phyloP scores from a whole-genome alignment of 2,329 filamentous ascomycete species.

The Ceratocystis smalleyi region DNA sequence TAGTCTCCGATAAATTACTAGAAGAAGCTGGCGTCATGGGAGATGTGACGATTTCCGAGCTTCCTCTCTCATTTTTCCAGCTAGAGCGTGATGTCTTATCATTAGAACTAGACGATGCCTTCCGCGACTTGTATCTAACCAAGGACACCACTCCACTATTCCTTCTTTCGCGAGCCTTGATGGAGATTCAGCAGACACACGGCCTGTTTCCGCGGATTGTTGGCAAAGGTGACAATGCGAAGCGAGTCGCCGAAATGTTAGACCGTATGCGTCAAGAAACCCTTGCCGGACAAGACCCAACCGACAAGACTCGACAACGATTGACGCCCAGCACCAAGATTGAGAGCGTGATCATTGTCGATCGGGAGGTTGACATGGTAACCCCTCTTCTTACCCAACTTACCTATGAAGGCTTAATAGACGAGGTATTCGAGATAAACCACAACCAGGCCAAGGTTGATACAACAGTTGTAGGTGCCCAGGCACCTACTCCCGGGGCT shows the following conservation, averaged over 20 bases:
- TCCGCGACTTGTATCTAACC: constrained; percentile 71
- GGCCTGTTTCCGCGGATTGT: constrained; percentile 89
- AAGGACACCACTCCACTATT: constrained; percentile 89
- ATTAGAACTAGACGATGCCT: constrained; percentile 74
- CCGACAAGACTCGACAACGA: constrained; percentile 45
- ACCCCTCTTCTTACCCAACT: constrained; percentile 85
- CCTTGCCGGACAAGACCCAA: constrained; percentile 59
- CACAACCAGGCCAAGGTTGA: constrained; percentile 91
- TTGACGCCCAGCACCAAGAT: constrained; percentile 73
- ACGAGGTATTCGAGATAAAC: constrained; percentile 81
- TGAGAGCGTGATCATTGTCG: constrained; percentile 86
- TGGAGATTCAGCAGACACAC: constrained; percentile 82
- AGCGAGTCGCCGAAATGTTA: constrained; percentile 71
- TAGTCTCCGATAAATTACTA: constrained; percentile 78
- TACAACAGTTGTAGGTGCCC: constrained; percentile 67
- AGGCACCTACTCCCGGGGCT: constrained; percentile 43
- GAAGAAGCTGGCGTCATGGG: constrained; percentile 88
- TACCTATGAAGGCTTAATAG: constrained; percentile 90
- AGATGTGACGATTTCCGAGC: constrained; percentile 75
- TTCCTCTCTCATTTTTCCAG: constrained; percentile 79
- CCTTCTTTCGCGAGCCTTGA: constrained; percentile 75
- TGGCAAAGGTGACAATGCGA: constrained; percentile 89
- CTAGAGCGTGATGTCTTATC: constrained; percentile 84
- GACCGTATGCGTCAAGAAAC: constrained; percentile 84
- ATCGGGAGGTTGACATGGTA: constrained; percentile 86